phyloP scores from a whole-genome alignment of 768 basidiomycete species.

The Nidularia pulvinata region DNA sequence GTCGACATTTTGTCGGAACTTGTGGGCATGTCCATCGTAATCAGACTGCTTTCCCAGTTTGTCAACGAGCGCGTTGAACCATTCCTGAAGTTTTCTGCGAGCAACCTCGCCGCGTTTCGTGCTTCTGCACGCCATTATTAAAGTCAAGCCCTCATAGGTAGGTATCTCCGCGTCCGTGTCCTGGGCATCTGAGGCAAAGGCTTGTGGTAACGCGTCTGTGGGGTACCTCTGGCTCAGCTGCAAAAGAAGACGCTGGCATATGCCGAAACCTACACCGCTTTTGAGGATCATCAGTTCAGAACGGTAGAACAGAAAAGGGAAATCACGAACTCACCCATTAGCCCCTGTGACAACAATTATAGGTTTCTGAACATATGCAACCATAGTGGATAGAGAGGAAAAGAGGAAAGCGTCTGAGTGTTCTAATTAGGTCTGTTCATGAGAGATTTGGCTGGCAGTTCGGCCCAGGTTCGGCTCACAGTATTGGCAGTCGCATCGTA shows the following conservation, averaged over 20 bases:
- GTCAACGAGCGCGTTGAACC: conserved; percentile 55
- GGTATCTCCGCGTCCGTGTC: conserved; percentile 10
- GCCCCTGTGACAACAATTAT: conserved; percentile 72
- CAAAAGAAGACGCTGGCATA: conserved; percentile 74
- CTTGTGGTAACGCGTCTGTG: conserved; percentile 49
- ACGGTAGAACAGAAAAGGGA: no score
- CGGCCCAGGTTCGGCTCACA: no score
- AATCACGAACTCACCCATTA: conserved; percentile 43
- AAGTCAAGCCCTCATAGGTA: conserved; percentile 54
- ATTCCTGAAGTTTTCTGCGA: conserved; percentile 44
- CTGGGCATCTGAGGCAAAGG: conserved; percentile 26
- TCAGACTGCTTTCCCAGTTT: conserved; percentile 24
- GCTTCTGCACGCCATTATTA: conserved; percentile 83
- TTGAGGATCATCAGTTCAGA: conserved; percentile 1
- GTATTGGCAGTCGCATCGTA: no score
- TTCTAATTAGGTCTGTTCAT: no score
- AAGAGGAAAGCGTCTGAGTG: no score
- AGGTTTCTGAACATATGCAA: conserved; percentile 31
- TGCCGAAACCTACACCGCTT: conserved; percentile 85
- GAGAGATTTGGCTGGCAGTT: no score
- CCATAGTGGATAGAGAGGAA: conserved; percentile 12
- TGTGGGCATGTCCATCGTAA: conserved; percentile 53
- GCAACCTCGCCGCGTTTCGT: conserved; percentile 63
- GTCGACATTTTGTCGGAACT: conserved; percentile 56
- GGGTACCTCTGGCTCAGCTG: conserved; percentile 57